Conservation (phyloP, 805 yeast species). For the Candida tammaniensis region DNA sequence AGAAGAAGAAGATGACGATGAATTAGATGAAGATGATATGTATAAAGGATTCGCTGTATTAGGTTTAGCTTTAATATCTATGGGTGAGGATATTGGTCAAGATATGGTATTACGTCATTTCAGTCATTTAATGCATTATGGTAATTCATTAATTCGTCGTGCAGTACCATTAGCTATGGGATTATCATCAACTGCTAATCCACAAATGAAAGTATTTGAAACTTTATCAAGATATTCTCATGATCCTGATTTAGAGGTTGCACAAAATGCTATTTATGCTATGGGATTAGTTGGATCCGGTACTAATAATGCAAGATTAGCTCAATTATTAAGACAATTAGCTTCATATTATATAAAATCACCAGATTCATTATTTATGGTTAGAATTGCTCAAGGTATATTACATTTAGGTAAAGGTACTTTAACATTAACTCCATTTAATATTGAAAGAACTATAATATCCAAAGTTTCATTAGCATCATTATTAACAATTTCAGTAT, state of each 20-base stretch:
- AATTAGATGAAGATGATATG: slow-evolving; percentile 50
- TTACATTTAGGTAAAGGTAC: slow-evolving; percentile 97
- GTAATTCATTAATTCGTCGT: slow-evolving; percentile 83
- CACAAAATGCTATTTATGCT: slow-evolving; percentile 89
- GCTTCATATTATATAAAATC: slow-evolving; percentile 92
- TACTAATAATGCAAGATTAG: slow-evolving; percentile 96
- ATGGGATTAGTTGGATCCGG: slow-evolving; percentile 99
- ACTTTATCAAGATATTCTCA: slow-evolving; percentile 95
- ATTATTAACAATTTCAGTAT: slow-evolving; percentile 75
- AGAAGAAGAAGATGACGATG: slow-evolving; percentile 25
- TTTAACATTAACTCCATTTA: slow-evolving; percentile 82
- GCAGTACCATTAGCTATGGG: slow-evolving; percentile 99
- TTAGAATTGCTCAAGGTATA: slow-evolving; percentile 92
- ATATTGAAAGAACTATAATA: slow-evolving; percentile 80
- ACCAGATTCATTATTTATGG: slow-evolving; percentile 86
- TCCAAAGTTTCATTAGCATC: slow-evolving; percentile 91
- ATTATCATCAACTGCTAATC: slow-evolving; percentile 85
- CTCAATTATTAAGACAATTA: slow-evolving; percentile 90
- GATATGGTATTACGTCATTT: slow-evolving; percentile 97
- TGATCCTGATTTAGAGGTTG: slow-evolving; percentile 91
- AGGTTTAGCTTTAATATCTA: slow-evolving; percentile 90
- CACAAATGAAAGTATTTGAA: slow-evolving; percentile 96
- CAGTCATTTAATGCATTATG: slow-evolving; percentile 97
- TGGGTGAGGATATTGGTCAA: slow-evolving; percentile 98
- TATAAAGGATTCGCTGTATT: slow-evolving; percentile 87